Conservation (phyloP, 345 rosid species). For the Heritiera fomes region DNA sequence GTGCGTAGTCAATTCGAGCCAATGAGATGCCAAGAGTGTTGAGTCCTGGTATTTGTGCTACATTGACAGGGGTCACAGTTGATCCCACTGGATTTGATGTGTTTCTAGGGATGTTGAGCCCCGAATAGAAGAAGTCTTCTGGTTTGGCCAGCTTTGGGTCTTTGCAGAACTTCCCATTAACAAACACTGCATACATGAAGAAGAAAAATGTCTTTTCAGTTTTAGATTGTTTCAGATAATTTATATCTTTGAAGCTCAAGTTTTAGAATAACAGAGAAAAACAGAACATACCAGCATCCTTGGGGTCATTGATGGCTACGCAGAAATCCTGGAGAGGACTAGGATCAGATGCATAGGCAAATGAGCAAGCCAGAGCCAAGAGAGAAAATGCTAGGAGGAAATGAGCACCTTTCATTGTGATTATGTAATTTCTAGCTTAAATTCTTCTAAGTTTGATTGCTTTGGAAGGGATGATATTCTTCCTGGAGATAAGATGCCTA, state of each 20-base stretch:
- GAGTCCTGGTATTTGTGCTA: constrained; percentile 25
- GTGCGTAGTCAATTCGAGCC: constrained; percentile 32
- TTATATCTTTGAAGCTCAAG: too few species aligned
- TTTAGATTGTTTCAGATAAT: too few species aligned
- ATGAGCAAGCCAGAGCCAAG: constrained; percentile 16
- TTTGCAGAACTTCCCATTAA: constrained; percentile 43
- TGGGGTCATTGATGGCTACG: constrained; percentile 24
- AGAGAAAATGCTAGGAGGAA: not conserved
- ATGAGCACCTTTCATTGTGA: constrained; percentile 18
- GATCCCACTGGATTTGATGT: constrained; percentile 28
- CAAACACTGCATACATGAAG: constrained; percentile 30
- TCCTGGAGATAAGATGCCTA: not conserved
- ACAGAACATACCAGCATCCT: constrained; percentile 3
- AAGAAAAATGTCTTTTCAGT: not conserved
- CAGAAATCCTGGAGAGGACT: constrained; percentile 38
- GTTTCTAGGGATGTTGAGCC: constrained; percentile 26
- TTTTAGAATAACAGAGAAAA: too few species aligned
- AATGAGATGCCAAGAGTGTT: constrained; percentile 34
- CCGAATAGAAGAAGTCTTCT: constrained; percentile 30
- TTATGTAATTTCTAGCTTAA: not conserved
- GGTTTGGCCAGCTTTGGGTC: constrained; percentile 30
- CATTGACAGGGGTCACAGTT: constrained; percentile 17
- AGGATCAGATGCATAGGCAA: constrained; percentile 29
- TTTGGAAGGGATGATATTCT: not conserved
- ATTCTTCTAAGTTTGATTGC: not conserved